A percentile compares a stretch with the other conserved stretches of the same genome.
These are phyloP conservation scores for Cryptosporidium meleagridis DNA, from an alignment of 169 alveolate genomes.

Conservation along the genomic window DNA sequence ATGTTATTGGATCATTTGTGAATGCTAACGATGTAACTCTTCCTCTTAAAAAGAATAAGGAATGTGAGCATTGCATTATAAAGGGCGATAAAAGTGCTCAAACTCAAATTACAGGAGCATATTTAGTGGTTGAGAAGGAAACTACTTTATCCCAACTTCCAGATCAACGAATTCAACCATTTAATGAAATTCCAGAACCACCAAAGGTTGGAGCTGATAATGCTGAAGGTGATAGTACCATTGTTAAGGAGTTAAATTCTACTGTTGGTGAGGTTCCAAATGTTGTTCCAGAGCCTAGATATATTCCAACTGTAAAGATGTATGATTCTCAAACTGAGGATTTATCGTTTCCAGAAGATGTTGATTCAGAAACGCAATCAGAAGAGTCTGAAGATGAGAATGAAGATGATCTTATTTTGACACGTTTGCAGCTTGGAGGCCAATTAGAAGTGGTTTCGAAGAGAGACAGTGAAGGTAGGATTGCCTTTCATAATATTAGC, in stretches of 20 bases:
- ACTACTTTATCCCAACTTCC: neutral
- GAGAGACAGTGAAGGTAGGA: neutral
- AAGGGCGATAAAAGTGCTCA: neutral
- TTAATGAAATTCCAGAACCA: conserved; percentile 4
- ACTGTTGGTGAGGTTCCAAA: conserved; percentile 28
- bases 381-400: conserved; percentile 13
- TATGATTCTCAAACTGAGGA: conserved; percentile 45
- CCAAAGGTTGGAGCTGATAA: neutral
- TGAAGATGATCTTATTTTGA: conserved; percentile 15
- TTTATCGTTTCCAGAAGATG: conserved; percentile 12
- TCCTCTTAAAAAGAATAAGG: neutral
- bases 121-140: conserved; percentile 3
- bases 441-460: neutral
- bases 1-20: conserved; percentile 7
- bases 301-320: neutral
- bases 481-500: neutral
- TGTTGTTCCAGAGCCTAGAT: conserved; percentile 42
- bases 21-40: neutral
- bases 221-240: neutral
- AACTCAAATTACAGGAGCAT: neutral
- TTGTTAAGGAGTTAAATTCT: neutral
- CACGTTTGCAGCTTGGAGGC: conserved; percentile 34
- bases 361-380: neutral
- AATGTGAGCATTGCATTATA: conserved; percentile 8
- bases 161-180: neutral